Base-by-base conservation (phyloP, 768 basidiomycete genomes). In the Mrakia blollopis region DNA sequence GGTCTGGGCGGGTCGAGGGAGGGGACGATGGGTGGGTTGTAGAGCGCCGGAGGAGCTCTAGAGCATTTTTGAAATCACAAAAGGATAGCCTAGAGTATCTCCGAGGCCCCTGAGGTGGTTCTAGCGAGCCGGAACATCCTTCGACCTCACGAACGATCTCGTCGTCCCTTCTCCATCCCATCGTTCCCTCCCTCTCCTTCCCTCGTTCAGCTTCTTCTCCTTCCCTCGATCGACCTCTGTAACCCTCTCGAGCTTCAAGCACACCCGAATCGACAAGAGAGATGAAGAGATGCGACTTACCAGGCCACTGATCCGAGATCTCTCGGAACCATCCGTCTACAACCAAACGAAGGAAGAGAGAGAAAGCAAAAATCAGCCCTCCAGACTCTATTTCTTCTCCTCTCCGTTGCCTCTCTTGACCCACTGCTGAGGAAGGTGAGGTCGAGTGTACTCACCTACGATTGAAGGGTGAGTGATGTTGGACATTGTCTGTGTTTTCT, bases 251-350 rank as follows among this genome's bases (percentile, higher is more conserved):
- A 10, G 44, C 44, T 14, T 16, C 44, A 9, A 47, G 39, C 44
- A 47, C 13, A 7, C 14, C 44, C 14, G 44, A 7, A 10, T 7
- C 2, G 13, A 47, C 44, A 14, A 47, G 44, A 47, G 44, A 9
- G 30, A 32, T 4, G 21, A 32, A 61, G 13, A 39, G 25, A 18
- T 50, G 30, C n/a, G 9, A 82, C 82, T 78, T 67, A 83, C 84
- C 84, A 9, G 92, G 94, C 94, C 94, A 98, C 86, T 98, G 94
- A 25, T 92, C 88, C 37, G 92, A 93, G 80, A 94, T 91, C 85
- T 98, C 94, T 78, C 92, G 89, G 87, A 95, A 98, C 94, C 94
- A 96, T 84, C 94, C 94, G 86, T 94, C 94, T 90, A 63, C 13
- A n/a, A 62, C 37, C 13, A 13, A n/a, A 39, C 7, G 18, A 41